These are phyloP conservation scores for Fusarium bactridioides DNA, from an alignment of 2,329 filamentous ascomycete genomes.

Conservation along the genomic window DNA sequence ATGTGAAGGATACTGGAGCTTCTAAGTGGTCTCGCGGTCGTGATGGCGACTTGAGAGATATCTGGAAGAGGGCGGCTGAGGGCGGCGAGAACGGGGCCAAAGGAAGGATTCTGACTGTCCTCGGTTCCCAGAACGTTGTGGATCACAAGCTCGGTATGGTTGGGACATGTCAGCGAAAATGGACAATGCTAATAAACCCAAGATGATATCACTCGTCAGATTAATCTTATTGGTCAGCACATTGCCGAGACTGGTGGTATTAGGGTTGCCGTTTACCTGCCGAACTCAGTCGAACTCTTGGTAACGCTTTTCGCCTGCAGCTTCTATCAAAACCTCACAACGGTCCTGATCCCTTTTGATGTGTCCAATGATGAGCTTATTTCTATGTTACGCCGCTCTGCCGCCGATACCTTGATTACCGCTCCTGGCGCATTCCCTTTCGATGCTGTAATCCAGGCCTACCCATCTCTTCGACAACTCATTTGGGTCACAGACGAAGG, in stretches of 20 bases:
- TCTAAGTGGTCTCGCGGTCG: constrained; percentile 85
- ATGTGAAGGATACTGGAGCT: constrained; percentile 80
- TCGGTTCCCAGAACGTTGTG: constrained; percentile 76
- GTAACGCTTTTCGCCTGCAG: constrained; percentile 84
- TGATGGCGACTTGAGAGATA: constrained; percentile 88
- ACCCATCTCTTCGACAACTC: constrained; percentile 76
- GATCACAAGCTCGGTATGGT: constrained; percentile 71
- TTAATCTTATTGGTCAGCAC: constrained; percentile 84
- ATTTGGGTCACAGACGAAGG: constrained; percentile 94
- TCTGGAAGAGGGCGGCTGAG: constrained; percentile 79
- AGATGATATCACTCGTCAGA: constrained; percentile 82
- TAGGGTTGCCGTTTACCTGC: constrained; percentile 87
- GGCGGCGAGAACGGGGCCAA: constrained; percentile 72
- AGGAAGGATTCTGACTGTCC: constrained; percentile 79
- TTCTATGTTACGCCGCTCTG: constrained; percentile 74
- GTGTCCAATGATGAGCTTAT: constrained; percentile 73
- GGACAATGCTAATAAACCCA: constrained; percentile 8
- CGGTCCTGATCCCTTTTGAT: constrained; percentile 86
- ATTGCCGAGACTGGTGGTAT: constrained; percentile 75
- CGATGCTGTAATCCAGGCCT: constrained; percentile 72
- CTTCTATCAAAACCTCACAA: constrained; percentile 82
- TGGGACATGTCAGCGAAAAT: neutral
- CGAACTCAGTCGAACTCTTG: constrained; percentile 91
- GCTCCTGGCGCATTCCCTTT: constrained; percentile 88
- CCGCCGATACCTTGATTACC: constrained; percentile 83